Conservation (phyloP, 257 asterid genomes). For the Solanum virginianum region DNA sequence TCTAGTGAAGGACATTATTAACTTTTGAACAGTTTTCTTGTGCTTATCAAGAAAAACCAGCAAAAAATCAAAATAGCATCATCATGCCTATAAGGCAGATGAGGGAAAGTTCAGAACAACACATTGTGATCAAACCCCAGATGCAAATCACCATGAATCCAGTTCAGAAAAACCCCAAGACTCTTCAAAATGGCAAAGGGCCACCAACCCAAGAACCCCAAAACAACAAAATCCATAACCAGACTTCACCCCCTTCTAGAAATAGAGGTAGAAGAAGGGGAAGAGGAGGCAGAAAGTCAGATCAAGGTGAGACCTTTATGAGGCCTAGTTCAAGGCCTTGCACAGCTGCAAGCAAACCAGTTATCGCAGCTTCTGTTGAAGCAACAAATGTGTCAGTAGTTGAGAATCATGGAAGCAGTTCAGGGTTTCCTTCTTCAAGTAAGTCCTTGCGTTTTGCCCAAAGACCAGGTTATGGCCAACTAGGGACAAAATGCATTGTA, state of each 20-base stretch:
- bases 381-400: background rate
- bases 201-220: slow-evolving; percentile 51
- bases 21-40: background rate
- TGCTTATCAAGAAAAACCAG: background rate
- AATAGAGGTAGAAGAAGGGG: slow-evolving; percentile 75
- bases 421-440: slow-evolving; percentile 59
- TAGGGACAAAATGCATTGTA: slow-evolving; percentile 87
- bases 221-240: slow-evolving; percentile 27
- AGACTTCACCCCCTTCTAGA: slow-evolving; percentile 60
- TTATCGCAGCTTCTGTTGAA: background rate
- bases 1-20: slow-evolving; percentile 9
- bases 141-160: slow-evolving; percentile 32
- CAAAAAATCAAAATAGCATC: background rate
- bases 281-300: slow-evolving; percentile 76
- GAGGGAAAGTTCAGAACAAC: slow-evolving; percentile 66
- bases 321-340: slow-evolving; percentile 87
- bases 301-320: slow-evolving; percentile 68
- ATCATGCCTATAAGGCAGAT: slow-evolving; percentile 84
- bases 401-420: background rate
- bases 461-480: slow-evolving; percentile 89
- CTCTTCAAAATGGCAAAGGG: slow-evolving; percentile 50
- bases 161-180: slow-evolving; percentile 34
- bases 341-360: slow-evolving; percentile 48
- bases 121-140: slow-evolving; percentile 56
- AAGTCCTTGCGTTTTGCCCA: slow-evolving; percentile 64